Evolutionary conservation across 805 yeast genomes (phyloP), one percentile per base, ranked within the genome.

Genomic region (Candida incommunis): DNA sequence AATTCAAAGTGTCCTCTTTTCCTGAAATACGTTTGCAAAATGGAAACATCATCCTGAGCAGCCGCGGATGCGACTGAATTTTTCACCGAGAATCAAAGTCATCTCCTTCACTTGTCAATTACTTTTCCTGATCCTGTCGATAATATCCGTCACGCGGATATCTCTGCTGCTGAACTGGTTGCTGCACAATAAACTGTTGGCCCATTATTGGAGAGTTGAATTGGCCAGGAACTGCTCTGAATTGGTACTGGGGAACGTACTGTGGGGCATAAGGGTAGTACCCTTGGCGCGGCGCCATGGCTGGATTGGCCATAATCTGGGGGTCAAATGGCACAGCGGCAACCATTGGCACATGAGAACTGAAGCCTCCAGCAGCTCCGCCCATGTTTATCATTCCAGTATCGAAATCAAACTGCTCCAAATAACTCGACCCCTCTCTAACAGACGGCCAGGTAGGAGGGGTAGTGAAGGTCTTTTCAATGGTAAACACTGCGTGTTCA

Each of bases 371-470:
- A 18, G 25, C 47, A 16, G 23, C 16, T n/a, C 44, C 25, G n/a
- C n/a, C n/a, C n/a, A n/a, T n/a, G n/a, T n/a, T n/a, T n/a, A n/a
- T n/a, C 4, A 27, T 18, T 7, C 44, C 40, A 3, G 47, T 3
- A 13, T 37, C 21, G 7, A 22, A 15, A 41, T 22, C 20, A 61
- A 78, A 76, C 34, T 74, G 58, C 16, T 66, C 61, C 45, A 68
- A 71, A 60, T 76, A 75, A 1, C 80, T 68, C 25, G 42, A 43
- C 46, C 73, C 77, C 40, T 75, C 82, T 22, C 72, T 61, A 2
- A 78, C 75, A 42, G 71, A 64, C 21, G 70, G 68, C 94, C 94
- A 83, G 0, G 88, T 80, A 43, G 94, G 94, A 7, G 84, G 79
- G 0, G 90, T 80, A 35, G 69, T 68, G 59, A 73, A 84, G 4